Base-by-base conservation (phyloP, 192 early-diverging fungal genomes). In the Lunasporangiospora selenospora region DNA sequence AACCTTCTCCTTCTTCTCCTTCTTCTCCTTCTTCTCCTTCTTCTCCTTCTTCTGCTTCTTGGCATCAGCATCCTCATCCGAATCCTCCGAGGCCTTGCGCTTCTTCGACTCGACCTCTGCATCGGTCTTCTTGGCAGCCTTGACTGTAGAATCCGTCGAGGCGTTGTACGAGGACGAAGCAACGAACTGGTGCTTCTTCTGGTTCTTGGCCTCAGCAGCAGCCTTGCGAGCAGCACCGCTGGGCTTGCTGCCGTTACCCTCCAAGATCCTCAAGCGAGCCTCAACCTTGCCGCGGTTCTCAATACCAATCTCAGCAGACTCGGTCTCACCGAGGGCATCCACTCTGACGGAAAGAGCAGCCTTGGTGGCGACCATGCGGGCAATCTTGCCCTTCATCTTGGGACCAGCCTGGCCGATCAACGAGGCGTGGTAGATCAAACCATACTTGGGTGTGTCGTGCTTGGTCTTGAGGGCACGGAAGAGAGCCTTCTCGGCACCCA, bases 401-500 rank as follows among this genome's bases (percentile, higher is more conserved):
- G 93, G 89, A 4, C 90, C 88, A 45, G 96, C 96, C 81, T 95
- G 97, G 40, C 97, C 97, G 47, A 99, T 89, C 45, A 99, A 86
- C 18, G 93, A 93, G 36, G 97, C 93, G 76, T 99, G 97, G 81
- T 96, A 99, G 63, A 99, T 93, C 47, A 99, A 83, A 77, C 97
- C 97, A 76, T 97, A 99, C 81, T 99, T 98, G 57, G 97, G 97
- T 15, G 97, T 99, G 78, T 95, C 89, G 76, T 94, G 91, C 83
- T 99, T 99, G 75, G 94, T 91, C 89, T 99, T 99, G 67, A 99
- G 83, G 4, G 97, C 97, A 37, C 97, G 89, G 91, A 99, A 99
- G 27, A 99, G 89, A n/a, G 98, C 98, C 90, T 99, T 99, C 83
- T 99, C 98, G 33, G 98, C 98, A 79, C 98, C 98, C 18, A 99